Percentiles rank a stretch among this genome's conserved stretches.
Evolutionary conservation across 192 early-diverging fungal species (phyloP).

Genomic region (Coemansia sp.): DNA sequence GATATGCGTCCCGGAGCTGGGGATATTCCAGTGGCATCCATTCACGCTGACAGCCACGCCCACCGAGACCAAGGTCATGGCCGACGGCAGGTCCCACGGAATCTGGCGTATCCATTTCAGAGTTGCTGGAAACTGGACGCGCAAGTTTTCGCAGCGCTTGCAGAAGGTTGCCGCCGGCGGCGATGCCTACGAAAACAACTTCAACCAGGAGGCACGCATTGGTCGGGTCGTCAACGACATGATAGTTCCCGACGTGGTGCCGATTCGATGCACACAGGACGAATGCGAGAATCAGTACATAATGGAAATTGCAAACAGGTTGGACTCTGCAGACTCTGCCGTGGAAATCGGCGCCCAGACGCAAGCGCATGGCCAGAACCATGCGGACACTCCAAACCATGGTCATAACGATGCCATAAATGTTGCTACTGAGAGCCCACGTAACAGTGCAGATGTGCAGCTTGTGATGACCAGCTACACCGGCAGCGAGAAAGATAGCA

Average conservation of each 20-base stretch:
- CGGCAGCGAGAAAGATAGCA: constrained; percentile 1
- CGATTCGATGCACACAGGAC: constrained; percentile 26
- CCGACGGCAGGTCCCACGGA: constrained; percentile 44
- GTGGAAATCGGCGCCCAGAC: constrained; percentile 7
- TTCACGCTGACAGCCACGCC: constrained; percentile 76
- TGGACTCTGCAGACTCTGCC: constrained; percentile 42
- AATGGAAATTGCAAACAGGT: constrained; percentile 41
- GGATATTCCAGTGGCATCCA: constrained; percentile 78
- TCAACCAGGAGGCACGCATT: constrained; percentile 52
- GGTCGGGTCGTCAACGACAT: constrained; percentile 45
- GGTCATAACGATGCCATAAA: not conserved
- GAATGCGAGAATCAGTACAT: constrained; percentile 35
- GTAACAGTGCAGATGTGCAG: not conserved
- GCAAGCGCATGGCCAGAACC: not conserved
- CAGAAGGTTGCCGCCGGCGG: constrained; percentile 49
- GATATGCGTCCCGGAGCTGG: constrained; percentile 71
- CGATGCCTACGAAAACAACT: constrained; percentile 46
- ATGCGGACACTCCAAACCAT: not conserved
- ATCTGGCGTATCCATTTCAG: constrained; percentile 74
- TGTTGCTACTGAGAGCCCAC: not conserved
- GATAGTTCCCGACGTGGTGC: constrained; percentile 37
- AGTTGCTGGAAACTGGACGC: constrained; percentile 76
- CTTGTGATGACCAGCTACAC: constrained; percentile 10
- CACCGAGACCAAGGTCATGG: constrained; percentile 70
- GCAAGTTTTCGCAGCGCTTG: constrained; percentile 62